Evolutionary conservation across 139 green algal species (phyloP), one percentile per base, ranked within the genome.

Genomic region (Pleodorina starrii): DNA sequence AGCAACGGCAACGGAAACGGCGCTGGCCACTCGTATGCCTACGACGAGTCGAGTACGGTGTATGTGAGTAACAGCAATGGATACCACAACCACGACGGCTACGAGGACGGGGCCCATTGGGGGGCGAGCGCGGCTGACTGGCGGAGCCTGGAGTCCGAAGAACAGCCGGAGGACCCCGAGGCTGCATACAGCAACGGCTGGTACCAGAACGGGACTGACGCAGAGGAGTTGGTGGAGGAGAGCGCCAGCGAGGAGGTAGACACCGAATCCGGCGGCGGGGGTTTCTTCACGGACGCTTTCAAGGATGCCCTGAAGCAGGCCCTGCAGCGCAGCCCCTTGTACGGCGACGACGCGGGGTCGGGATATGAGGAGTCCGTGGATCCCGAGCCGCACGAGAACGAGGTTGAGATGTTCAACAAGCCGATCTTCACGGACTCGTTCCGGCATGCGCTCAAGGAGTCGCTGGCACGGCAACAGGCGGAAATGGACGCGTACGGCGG

Each of bases 241-340:
- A 77, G 35, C 36, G 40, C 36, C 11, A 48, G 1, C 69, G 69
- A 46, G 68, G 68, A 80, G 6, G 59, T 59, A n/a, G n/a, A n/a
- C n/a, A n/a, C n/a, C 50, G 44, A 32, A 2, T 76, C 25, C 12
- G 50, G 51, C 9, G 50, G 2, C 40, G 72, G 46, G 12, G 72
- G 46, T 16, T 74, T 86, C 46, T 72, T 86, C 44, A 72, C 35
- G 35, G 59, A 90, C 23, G 76, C 75, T 17, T 81, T 90, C n/a
- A 57, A 60, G 29, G 46, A 68, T 6, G 82, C 82, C 0, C 35
- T 88, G 44, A 50, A 88, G 21, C 43, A n/a, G 0, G 82, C 82
- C 29, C 60, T 88, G 14, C 5, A 57, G 32, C 82, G 82, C 44
- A 88, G 82, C 35, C 82, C 82, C 0, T 43, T 88, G 32, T 88